Percentiles rank a stretch among this genome's conserved stretches.
Evolutionary conservation across 805 yeast species (phyloP).

Genomic region (Nakazawaea holstii): DNA sequence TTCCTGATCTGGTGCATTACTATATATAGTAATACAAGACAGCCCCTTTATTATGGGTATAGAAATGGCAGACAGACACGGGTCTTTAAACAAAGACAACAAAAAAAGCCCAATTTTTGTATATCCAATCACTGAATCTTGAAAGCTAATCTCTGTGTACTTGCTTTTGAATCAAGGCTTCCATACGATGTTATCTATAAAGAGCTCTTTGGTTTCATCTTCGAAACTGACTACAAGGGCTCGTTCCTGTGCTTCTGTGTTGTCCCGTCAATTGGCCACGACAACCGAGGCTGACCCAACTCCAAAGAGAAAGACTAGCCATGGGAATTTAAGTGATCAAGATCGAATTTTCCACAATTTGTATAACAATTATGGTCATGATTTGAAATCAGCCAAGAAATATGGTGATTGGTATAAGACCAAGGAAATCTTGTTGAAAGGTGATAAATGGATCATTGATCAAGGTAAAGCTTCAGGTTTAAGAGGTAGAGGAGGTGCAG

Average conservation of each 20-base stretch:
- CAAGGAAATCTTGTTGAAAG: conserved; percentile 76
- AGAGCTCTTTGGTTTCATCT: not conserved
- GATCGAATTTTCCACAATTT: conserved; percentile 87
- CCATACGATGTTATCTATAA: not conserved
- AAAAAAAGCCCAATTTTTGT: no score
- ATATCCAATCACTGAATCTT: not conserved
- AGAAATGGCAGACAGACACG: no score
- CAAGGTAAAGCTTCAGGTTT: conserved; percentile 81
- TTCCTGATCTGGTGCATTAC: no score
- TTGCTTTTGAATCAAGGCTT: not conserved
- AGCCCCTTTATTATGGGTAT: no score
- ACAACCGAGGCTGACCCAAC: conserved; percentile 44
- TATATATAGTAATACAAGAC: no score
- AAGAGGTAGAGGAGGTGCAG: conserved; percentile 93
- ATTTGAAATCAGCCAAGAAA: conserved; percentile 64
- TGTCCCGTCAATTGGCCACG: conserved; percentile 19
- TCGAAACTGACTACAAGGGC: not conserved
- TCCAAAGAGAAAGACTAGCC: conserved; percentile 38
- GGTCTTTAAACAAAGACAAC: no score
- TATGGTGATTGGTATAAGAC: conserved; percentile 94
- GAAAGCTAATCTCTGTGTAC: not conserved
- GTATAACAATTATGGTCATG: conserved; percentile 70
- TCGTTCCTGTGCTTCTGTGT: not conserved
- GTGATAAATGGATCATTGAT: conserved; percentile 86
- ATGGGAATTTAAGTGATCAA: conserved; percentile 75